phyloP scores from a whole-genome alignment of 805 yeast species.

The Spathaspora hagerdaliae region DNA sequence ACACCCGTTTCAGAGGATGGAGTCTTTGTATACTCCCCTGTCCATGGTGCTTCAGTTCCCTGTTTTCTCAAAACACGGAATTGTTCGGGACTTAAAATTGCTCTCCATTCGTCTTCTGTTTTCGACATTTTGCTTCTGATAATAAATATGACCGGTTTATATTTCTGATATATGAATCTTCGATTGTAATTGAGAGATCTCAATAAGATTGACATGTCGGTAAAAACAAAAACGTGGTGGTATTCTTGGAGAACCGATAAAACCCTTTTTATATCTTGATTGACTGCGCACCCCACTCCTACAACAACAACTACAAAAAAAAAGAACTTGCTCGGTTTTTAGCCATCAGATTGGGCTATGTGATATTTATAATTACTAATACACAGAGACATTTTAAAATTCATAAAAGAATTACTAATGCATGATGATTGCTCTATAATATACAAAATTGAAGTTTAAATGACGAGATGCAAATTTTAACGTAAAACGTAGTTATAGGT shows the following conservation, averaged over 20 bases:
- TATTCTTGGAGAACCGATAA: too few species aligned
- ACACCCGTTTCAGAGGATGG: conserved; percentile 56
- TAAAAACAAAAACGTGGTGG: too few species aligned
- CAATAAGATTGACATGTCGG: too few species aligned
- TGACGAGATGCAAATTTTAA: conserved; percentile 19
- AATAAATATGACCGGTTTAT: neutral
- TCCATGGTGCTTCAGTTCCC: conserved; percentile 66
- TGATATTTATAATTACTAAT: neutral
- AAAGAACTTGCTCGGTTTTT: too few species aligned
- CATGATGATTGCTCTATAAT: too few species aligned
- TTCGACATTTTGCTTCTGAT: conserved; percentile 19
- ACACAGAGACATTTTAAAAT: neutral
- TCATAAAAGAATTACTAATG: too few species aligned
- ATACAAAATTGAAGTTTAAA: too few species aligned
- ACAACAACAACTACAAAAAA: too few species aligned
- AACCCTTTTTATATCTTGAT: too few species aligned
- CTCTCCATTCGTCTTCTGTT: conserved; percentile 71
- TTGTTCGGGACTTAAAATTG: conserved; percentile 70
- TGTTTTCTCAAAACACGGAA: conserved; percentile 71
- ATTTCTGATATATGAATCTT: too few species aligned
- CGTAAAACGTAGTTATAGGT: conserved; percentile 70
- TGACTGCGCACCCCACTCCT: too few species aligned
- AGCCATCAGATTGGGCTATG: too few species aligned
- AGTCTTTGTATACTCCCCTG: conserved; percentile 54
- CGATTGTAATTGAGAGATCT: neutral